A percentile compares a stretch with the other conserved stretches of the same genome.
phyloP scores from a whole-genome alignment of 2,329 filamentous ascomycete genomes.

The Aureobasidium sp. region DNA sequence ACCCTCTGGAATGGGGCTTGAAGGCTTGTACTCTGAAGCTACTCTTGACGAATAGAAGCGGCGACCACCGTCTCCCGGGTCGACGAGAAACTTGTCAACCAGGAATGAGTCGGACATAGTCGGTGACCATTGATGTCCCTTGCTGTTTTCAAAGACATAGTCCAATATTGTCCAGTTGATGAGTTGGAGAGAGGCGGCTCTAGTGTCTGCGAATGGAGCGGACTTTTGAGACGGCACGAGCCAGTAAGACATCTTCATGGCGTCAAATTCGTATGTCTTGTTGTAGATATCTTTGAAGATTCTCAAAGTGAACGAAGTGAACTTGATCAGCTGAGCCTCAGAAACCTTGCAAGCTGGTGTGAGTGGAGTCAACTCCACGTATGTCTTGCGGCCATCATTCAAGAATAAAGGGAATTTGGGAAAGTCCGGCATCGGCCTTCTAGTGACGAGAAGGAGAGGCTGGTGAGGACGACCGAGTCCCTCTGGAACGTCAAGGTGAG shows the following conservation, averaged over 20 bases:
- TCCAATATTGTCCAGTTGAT: constrained; percentile 58
- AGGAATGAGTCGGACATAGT: constrained; percentile 34
- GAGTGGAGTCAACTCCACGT: constrained; percentile 44
- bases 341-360: constrained; percentile 36
- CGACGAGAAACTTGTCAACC: constrained; percentile 45
- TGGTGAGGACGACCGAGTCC: constrained; percentile 52
- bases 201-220: not conserved
- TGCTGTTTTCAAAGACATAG: constrained; percentile 29
- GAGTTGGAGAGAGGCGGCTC: not conserved
- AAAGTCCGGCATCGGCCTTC: constrained; percentile 54
- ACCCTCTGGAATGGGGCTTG: constrained; percentile 55
- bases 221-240: constrained; percentile 50
- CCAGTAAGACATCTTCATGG: constrained; percentile 70
- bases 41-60: constrained; percentile 47
- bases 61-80: constrained; percentile 48
- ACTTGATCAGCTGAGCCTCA: constrained; percentile 38
- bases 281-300: constrained; percentile 82
- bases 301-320: constrained; percentile 67
- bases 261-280: constrained; percentile 64
- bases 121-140: constrained; percentile 38
- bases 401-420: constrained; percentile 67
- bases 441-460: constrained; percentile 63
- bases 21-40: constrained; percentile 48
- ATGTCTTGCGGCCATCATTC: constrained; percentile 52
- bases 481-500: constrained; percentile 53